Conservation (phyloP, 139 green algal genomes). For the Pleodorina starrii region DNA sequence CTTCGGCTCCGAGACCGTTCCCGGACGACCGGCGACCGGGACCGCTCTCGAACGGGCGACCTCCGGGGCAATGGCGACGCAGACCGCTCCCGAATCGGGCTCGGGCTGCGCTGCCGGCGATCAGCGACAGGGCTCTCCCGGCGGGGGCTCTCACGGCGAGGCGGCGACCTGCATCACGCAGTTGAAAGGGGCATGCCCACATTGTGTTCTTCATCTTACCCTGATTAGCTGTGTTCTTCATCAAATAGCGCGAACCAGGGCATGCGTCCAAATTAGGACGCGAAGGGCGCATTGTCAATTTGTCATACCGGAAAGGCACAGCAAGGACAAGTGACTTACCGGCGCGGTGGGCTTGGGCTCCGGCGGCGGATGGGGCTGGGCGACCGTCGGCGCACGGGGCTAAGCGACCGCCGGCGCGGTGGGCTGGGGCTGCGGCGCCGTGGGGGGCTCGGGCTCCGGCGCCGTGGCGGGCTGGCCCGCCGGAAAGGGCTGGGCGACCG, state of each 20-base stretch:
- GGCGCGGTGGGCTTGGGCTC: conserved; percentile 31
- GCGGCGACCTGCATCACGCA: background rate
- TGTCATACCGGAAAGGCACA: no score
- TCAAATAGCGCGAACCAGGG: no score
- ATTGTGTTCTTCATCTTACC: no score
- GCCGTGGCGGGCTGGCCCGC: conserved; percentile 11
- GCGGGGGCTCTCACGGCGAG: background rate
- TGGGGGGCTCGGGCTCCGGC: background rate
- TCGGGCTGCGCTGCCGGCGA: conserved; percentile 30
- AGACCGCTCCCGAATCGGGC: conserved; percentile 8
- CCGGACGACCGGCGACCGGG: background rate
- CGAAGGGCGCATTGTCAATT: no score
- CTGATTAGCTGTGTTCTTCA: no score
- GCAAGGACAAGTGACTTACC: no score
- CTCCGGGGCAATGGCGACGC: background rate
- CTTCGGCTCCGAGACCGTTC: conserved; percentile 17
- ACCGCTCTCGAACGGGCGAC: background rate
- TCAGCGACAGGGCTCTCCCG: conserved; percentile 17
- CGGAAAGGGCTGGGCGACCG: conserved; percentile 17
- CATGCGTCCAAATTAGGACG: no score
- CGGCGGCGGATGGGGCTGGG: conserved; percentile 33
- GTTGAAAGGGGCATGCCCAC: no score
- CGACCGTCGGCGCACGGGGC: background rate
- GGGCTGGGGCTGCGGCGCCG: conserved; percentile 46
- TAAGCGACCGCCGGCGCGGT: conserved; percentile 16